Percentiles rank a stretch among this genome's conserved stretches.
Evolutionary conservation across 2,329 filamentous ascomycete genomes (phyloP).

Genomic region (Daldinia eschscholtzii): DNA sequence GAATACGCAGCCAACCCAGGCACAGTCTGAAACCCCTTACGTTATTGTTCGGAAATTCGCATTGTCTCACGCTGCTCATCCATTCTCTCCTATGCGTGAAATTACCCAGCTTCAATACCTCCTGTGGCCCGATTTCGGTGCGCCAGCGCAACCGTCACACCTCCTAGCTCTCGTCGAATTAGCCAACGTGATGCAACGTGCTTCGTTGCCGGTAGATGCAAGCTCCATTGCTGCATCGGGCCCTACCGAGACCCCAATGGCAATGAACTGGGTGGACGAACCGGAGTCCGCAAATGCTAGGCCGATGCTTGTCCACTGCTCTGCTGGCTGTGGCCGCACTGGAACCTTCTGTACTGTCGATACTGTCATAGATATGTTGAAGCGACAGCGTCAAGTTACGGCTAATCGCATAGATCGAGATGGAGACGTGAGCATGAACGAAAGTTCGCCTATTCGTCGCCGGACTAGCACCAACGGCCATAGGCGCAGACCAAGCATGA

Average conservation of each 20-base stretch:
- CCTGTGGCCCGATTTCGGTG: constrained; percentile 97
- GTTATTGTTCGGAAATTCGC: constrained; percentile 90
- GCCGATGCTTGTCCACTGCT: constrained; percentile 93
- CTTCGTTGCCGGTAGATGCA: constrained; percentile 63
- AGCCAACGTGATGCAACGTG: constrained; percentile 79
- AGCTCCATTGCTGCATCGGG: constrained; percentile 54
- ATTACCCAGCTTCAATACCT: constrained; percentile 95
- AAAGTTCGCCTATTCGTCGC: constrained; percentile 44
- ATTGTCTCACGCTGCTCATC: constrained; percentile 79
- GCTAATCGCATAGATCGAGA: constrained; percentile 53
- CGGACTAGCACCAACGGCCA: constrained; percentile 39
- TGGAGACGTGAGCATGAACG: constrained; percentile 62
- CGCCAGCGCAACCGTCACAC: constrained; percentile 88
- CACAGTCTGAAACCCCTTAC: constrained; percentile 72
- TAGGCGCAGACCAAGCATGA: constrained; percentile 7
- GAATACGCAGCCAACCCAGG: constrained; percentile 46
- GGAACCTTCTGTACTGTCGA: constrained; percentile 98
- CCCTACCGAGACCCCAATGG: constrained; percentile 48
- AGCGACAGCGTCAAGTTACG: constrained; percentile 74
- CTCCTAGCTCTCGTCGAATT: constrained; percentile 91
- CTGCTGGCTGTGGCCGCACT: constrained; percentile 93
- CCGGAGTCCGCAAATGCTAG: constrained; percentile 68
- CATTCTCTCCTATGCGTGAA: constrained; percentile 88
- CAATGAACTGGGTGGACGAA: constrained; percentile 67
- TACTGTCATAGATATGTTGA: constrained; percentile 95